These are phyloP conservation scores for Boletus barrowsii DNA, from an alignment of 768 basidiomycete species.

Conservation along the genomic window DNA sequence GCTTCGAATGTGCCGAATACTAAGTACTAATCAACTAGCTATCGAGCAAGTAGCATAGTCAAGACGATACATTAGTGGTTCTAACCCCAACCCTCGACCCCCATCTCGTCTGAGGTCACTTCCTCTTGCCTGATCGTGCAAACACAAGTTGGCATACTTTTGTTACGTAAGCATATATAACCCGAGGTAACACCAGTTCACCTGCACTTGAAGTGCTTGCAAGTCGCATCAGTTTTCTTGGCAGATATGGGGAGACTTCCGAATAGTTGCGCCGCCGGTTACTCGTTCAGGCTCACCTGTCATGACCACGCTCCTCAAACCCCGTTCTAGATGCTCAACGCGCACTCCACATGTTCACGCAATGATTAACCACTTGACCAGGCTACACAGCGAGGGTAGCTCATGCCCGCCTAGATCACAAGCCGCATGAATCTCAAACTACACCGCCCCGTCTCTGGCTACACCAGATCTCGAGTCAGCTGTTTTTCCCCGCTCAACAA, in stretches of 20 bases:
- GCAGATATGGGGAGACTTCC: slow-evolving; percentile 3
- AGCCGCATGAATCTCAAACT: slow-evolving; percentile 15
- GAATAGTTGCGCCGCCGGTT: slow-evolving; percentile 11
- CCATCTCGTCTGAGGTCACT: too few species aligned
- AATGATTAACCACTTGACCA: slow-evolving; percentile 25
- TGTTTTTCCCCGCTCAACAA: slow-evolving; percentile 2
- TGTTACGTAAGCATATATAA: slow-evolving; percentile 16
- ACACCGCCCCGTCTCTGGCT: slow-evolving; percentile 17
- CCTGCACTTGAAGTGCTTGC: background rate
- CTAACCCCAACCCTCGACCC: too few species aligned
- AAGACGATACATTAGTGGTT: too few species aligned
- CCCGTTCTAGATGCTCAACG: slow-evolving; percentile 30
- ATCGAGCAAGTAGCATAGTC: too few species aligned
- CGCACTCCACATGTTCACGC: slow-evolving; percentile 34
- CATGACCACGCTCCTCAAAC: slow-evolving; percentile 24
- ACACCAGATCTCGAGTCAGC: slow-evolving; percentile 8
- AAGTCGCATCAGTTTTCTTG: background rate
- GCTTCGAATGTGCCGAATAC: too few species aligned
- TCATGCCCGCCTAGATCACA: slow-evolving; percentile 23
- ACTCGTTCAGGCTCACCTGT: slow-evolving; percentile 8
- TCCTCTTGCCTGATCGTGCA: too few species aligned
- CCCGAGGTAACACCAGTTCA: too few species aligned
- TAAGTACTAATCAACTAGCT: too few species aligned
- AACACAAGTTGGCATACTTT: background rate
- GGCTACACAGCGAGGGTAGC: slow-evolving; percentile 24